Conservation (phyloP, 78 protist species). For the Cavenderia fasciculata region DNA sequence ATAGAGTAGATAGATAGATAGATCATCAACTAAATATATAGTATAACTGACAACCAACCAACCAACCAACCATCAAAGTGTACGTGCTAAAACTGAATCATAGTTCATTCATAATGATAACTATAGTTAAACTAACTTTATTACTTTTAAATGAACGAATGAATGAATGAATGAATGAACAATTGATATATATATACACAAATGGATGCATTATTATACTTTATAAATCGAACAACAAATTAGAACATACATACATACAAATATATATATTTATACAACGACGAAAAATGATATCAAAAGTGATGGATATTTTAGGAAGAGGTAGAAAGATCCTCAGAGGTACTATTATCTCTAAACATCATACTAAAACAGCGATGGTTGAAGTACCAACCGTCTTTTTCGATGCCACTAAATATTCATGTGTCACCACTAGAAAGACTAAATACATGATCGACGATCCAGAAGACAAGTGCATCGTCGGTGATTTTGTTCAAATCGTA, state of each 20-base stretch:
- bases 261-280: not conserved
- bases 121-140: not conserved
- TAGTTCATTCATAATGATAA: not conserved
- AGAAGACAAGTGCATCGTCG: slow-evolving; percentile 29
- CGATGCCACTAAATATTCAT: slow-evolving; percentile 39
- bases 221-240: not conserved
- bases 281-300: slow-evolving; percentile 60
- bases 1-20: no score
- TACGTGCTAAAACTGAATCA: no score
- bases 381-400: slow-evolving; percentile 33
- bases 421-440: slow-evolving; percentile 11
- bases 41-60: no score
- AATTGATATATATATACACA: not conserved
- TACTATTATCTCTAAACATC: slow-evolving; percentile 43
- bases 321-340: slow-evolving; percentile 38
- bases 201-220: not conserved
- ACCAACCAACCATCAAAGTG: no score
- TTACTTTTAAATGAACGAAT: not conserved
- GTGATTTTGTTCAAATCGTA: slow-evolving; percentile 50
- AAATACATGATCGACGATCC: slow-evolving; percentile 75
- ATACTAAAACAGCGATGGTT: slow-evolving; percentile 67
- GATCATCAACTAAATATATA: no score
- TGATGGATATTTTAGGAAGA: slow-evolving; percentile 23
- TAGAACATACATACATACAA: not conserved
- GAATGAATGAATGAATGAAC: not conserved